Base-by-base conservation (phyloP, 805 yeast species). In the Ogataea corticis region DNA sequence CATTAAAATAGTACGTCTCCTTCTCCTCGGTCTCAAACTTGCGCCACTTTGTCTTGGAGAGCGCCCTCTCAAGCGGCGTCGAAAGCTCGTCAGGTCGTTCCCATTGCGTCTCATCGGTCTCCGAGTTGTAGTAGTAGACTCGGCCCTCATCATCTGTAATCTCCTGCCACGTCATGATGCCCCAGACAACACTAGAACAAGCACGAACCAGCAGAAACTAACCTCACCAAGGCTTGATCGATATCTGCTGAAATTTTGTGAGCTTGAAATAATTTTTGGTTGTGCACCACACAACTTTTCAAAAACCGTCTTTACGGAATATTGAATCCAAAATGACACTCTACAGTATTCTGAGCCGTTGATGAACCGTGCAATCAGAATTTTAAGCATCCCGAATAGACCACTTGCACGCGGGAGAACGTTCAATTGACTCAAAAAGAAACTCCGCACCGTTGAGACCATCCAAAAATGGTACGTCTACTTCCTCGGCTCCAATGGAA, bases 91-190 rank as follows among this genome's bases (percentile, higher is more conserved):
- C 76, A 0, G 97, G 97, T 51, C 81, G 80, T 19, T 85, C 87
- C 96, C 97, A 89, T 41, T 83, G 79, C 0, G 96, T 81, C 52
- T 80, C 80, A 39, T 80, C 76, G 0, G 92, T 84, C 21, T 61
- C 72, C 0, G 76, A 42, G 51, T 90, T 81, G 62, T 80, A 87
- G 65, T 85, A 90, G 66, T 90, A 91, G 1, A 71, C 68, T 40
- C 83, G 71, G 0, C 95, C 94, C 41, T 79, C 79, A 11, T 77
- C 79, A 54, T 85, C 87, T 31, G 69, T 69, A 11, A 79, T 75
- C 48, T 79, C 79, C 57, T 77, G 79, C 96, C 97, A 90, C 17
- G 42, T 36, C 62, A 57, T 59, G 25, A 21, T 21, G 25, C 5
- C 5, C 25, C 9, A 9, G 25, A 21, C 9, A 5, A 21, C 5